These are phyloP conservation scores for Arthroderma uncinatum DNA, from an alignment of 2,329 filamentous ascomycete genomes.

Conservation along the genomic window DNA sequence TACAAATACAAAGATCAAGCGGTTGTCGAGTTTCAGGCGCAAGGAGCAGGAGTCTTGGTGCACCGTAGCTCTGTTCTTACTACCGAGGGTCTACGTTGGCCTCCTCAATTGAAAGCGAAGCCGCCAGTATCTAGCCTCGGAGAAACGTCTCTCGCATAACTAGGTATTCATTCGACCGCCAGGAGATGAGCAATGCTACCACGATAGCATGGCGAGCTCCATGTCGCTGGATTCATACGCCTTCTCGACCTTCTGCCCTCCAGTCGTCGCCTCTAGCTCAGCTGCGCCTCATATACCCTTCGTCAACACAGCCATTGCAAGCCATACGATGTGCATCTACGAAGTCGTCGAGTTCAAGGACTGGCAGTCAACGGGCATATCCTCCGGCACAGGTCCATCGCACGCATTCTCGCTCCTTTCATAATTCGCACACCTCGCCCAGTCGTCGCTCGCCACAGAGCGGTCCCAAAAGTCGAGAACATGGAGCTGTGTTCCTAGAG, in stretches of 20 bases:
- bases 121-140: background rate
- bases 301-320: background rate
- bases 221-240: slow-evolving; percentile 18
- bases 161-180: background rate
- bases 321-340: background rate
- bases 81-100: background rate
- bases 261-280: background rate
- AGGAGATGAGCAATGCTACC: slow-evolving; percentile 33
- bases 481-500: slow-evolving; percentile 21
- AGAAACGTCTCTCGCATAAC: background rate
- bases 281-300: background rate
- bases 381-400: background rate
- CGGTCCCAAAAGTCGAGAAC: slow-evolving; percentile 15
- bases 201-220: slow-evolving; percentile 32
- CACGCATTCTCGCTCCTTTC: background rate
- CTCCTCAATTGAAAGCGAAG: background rate
- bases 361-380: background rate
- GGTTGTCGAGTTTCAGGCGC: background rate
- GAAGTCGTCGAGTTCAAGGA: background rate
- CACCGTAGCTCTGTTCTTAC: too few species aligned
- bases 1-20: background rate
- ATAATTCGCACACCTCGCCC: slow-evolving; percentile 6
- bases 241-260: background rate
- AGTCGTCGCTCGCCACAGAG: background rate
- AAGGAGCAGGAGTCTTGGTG: background rate